A percentile compares a stretch with the other conserved stretches of the same genome.
Evolutionary conservation across 768 basidiomycete species (phyloP).

Genomic region (Suillus subaureus): DNA sequence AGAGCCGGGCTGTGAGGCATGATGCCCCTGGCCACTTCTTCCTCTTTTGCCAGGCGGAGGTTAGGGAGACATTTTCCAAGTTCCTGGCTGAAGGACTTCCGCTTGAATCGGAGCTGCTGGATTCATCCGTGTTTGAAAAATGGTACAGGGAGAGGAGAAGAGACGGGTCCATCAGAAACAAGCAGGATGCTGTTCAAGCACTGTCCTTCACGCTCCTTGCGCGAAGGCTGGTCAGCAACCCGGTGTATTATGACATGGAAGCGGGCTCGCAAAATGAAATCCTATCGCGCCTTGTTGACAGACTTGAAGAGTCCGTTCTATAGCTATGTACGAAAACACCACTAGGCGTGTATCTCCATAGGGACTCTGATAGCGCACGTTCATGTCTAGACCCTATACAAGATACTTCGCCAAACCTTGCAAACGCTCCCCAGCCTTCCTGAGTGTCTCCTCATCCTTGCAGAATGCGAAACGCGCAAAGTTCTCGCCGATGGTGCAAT

Average conservation of each 20-base stretch:
- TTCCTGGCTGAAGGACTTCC: constrained; percentile 86
- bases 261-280: constrained; percentile 48
- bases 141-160: constrained; percentile 50
- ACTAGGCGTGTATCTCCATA: neutral
- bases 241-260: constrained; percentile 76
- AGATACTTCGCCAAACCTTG: constrained; percentile 72
- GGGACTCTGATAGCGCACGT: neutral
- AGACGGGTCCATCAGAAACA: constrained; percentile 44
- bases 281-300: constrained; percentile 74
- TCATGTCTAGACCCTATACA: constrained; percentile 15
- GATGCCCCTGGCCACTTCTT: constrained; percentile 66
- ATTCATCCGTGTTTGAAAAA: constrained; percentile 45
- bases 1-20: constrained; percentile 78
- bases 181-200: constrained; percentile 73
- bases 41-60: constrained; percentile 89
- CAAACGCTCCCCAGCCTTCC: constrained; percentile 80
- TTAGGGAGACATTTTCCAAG: constrained; percentile 75
- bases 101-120: constrained; percentile 77
- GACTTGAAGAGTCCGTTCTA: constrained; percentile 26
- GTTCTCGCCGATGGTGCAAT: constrained; percentile 81
- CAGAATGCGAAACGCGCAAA: constrained; percentile 94
- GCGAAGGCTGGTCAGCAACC: constrained; percentile 72
- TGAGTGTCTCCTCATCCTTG: constrained; percentile 88
- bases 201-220: constrained; percentile 84
- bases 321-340: neutral